phyloP scores from a whole-genome alignment of 495 filamentous ascomycete species.

The Copromyces sp. region DNA sequence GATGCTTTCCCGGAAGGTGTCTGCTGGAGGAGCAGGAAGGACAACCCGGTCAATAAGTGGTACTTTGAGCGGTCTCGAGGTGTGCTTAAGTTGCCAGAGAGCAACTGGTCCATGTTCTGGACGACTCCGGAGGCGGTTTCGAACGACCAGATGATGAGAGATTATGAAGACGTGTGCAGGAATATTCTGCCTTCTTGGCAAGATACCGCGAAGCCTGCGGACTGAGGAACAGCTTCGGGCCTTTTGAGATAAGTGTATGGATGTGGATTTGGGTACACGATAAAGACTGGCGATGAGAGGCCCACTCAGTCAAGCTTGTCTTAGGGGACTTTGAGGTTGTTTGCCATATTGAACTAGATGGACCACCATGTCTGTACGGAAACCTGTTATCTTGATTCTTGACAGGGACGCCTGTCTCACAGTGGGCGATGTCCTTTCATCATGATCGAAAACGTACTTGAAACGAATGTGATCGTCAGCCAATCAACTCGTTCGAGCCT shows the following conservation, averaged over 20 bases:
- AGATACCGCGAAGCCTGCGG: constrained; percentile 53
- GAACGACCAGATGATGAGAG: constrained; percentile 48
- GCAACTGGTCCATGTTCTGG: constrained; percentile 97
- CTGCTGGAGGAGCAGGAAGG: constrained; percentile 68
- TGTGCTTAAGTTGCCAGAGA: constrained; percentile 64
- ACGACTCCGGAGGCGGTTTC: constrained; percentile 55
- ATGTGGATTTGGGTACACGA: background rate
- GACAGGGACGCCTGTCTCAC: background rate
- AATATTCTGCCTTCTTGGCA: constrained; percentile 75
- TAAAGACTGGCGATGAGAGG: background rate
- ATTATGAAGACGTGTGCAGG: constrained; percentile 78
- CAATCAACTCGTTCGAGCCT: background rate
- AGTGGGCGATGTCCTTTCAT: background rate
- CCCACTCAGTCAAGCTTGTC: background rate
- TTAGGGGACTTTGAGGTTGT: background rate
- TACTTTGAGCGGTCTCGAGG: constrained; percentile 87
- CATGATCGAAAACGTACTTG: background rate
- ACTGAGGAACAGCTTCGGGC: constrained; percentile 27
- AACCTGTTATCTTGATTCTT: background rate
- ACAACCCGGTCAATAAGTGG: constrained; percentile 88
- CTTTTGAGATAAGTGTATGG: background rate
- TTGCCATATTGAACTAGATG: background rate
- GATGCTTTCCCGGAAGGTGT: constrained; percentile 74
- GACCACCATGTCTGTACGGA: background rate
- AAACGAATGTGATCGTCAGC: background rate